Percentiles rank a stretch among this genome's conserved stretches.
Evolutionary conservation across 2,329 filamentous ascomycete genomes (phyloP).

Genomic region (Penicillium sp.): DNA sequence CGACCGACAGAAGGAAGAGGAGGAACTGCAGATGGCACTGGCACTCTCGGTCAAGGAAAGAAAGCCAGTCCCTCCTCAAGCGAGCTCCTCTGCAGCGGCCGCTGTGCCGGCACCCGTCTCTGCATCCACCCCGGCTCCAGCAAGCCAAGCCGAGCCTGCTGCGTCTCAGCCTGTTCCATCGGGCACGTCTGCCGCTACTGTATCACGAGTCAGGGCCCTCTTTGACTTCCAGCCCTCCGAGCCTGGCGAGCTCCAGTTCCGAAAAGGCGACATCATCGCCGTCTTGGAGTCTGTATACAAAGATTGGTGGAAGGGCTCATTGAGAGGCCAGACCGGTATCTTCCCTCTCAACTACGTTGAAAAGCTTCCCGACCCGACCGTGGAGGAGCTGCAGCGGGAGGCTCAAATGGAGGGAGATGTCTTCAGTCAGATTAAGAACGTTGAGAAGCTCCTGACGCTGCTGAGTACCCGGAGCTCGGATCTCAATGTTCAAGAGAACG

Average conservation of each 20-base stretch:
- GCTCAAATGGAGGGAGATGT: slow-evolving; percentile 88
- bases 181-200: slow-evolving; percentile 91
- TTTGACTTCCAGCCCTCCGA: slow-evolving; percentile 95
- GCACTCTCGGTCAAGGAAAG: slow-evolving; percentile 81
- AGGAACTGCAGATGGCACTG: slow-evolving; percentile 93
- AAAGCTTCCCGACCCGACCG: slow-evolving; percentile 89
- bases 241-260: slow-evolving; percentile 88
- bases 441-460: slow-evolving; percentile 77
- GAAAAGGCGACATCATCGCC: slow-evolving; percentile 94
- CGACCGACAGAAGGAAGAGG: slow-evolving; percentile 91
- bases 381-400: slow-evolving; percentile 88
- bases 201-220: slow-evolving; percentile 85
- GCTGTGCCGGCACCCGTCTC: slow-evolving; percentile 7
- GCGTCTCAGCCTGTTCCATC: slow-evolving; percentile 59
- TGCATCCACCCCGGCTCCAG: slow-evolving; percentile 31
- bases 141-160: slow-evolving; percentile 37
- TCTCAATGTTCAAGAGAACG: slow-evolving; percentile 82
- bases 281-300: slow-evolving; percentile 98
- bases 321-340: slow-evolving; percentile 92
- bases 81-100: slow-evolving; percentile 29
- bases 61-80: slow-evolving; percentile 48
- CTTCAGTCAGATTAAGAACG: slow-evolving; percentile 70
- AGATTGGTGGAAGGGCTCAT: slow-evolving; percentile 97
- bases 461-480: slow-evolving; percentile 80
- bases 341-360: slow-evolving; percentile 99